These are phyloP conservation scores for Phytopythium mirpurense DNA, from an alignment of 352 stramenopile species.

Conservation along the genomic window DNA sequence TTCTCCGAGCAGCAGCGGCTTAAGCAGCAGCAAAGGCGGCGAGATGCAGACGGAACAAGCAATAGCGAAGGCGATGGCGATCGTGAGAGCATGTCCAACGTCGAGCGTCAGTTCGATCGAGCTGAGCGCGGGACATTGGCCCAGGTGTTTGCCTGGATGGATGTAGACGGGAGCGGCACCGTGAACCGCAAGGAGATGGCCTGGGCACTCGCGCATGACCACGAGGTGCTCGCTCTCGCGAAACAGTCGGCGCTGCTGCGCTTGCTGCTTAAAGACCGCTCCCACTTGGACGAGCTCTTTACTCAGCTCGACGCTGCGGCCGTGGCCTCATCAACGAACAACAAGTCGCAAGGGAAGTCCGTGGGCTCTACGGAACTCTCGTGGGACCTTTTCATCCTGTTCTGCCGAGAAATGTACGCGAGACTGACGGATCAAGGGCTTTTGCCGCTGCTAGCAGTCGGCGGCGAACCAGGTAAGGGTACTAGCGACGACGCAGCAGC, in stretches of 20 bases:
- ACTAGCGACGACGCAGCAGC: background rate
- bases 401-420: conserved; percentile 44
- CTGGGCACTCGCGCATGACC: conserved; percentile 59
- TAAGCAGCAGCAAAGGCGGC: background rate
- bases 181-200: conserved; percentile 60
- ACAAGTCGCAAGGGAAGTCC: background rate
- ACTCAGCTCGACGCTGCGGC: conserved; percentile 3
- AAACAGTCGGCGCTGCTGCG: conserved; percentile 39
- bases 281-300: conserved; percentile 25
- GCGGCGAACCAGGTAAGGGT: conserved; percentile 1
- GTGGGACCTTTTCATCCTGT: conserved; percentile 44
- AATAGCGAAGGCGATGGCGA: conserved; percentile 3
- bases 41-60: background rate
- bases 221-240: conserved; percentile 43
- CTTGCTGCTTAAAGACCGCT: conserved; percentile 51
- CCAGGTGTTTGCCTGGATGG: conserved; percentile 56
- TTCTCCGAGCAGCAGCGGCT: background rate
- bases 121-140: conserved; percentile 32
- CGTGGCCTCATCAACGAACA: background rate
- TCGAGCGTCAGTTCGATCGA: conserved; percentile 19
- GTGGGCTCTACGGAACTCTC: conserved; percentile 22
- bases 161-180: conserved; percentile 54
- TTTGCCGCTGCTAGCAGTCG: background rate
- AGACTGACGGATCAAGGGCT: conserved; percentile 35
- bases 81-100: background rate